These are phyloP conservation scores for Salinomyces thailandicus DNA, from an alignment of 2,329 filamentous ascomycete genomes.

Conservation along the genomic window DNA sequence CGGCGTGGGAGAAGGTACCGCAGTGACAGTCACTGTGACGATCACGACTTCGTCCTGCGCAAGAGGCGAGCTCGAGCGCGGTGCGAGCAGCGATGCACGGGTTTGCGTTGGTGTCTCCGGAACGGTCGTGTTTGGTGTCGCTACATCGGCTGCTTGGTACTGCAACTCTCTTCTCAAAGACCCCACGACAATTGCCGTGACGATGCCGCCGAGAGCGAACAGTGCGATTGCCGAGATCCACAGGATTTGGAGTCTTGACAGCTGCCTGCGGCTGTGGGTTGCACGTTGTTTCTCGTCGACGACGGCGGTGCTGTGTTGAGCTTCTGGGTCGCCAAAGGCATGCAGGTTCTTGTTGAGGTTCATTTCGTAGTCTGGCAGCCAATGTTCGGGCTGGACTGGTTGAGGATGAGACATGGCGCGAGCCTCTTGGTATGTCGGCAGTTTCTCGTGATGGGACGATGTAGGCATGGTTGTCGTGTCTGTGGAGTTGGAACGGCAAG, in stretches of 20 bases:
- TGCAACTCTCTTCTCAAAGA: too few relatives aligned
- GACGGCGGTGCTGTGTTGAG: neutral
- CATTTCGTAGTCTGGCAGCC: neutral
- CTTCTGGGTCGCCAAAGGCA: slow-evolving; percentile 1
- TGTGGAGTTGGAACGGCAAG: too few relatives aligned
- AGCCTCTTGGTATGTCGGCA: neutral
- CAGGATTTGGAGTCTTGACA: too few relatives aligned
- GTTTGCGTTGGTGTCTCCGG: too few relatives aligned
- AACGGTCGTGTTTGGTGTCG: neutral
- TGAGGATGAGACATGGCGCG: neutral
- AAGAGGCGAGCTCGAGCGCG: neutral
- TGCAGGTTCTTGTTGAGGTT: slow-evolving; percentile 1
- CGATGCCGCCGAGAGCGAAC: too few relatives aligned
- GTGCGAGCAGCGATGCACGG: too few relatives aligned
- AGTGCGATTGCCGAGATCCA: too few relatives aligned
- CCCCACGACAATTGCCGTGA: too few relatives aligned
- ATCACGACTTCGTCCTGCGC: neutral
- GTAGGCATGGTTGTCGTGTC: neutral
- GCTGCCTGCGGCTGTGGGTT: neutral
- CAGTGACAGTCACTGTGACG: neutral
- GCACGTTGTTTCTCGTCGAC: neutral
- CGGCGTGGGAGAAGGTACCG: neutral
- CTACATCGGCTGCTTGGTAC: too few relatives aligned
- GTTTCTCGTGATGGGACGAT: neutral
- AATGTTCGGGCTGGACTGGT: too few relatives aligned